Evolutionary conservation across 139 green algal species (phyloP).

Genomic region (Spirogloea muscicola): DNA sequence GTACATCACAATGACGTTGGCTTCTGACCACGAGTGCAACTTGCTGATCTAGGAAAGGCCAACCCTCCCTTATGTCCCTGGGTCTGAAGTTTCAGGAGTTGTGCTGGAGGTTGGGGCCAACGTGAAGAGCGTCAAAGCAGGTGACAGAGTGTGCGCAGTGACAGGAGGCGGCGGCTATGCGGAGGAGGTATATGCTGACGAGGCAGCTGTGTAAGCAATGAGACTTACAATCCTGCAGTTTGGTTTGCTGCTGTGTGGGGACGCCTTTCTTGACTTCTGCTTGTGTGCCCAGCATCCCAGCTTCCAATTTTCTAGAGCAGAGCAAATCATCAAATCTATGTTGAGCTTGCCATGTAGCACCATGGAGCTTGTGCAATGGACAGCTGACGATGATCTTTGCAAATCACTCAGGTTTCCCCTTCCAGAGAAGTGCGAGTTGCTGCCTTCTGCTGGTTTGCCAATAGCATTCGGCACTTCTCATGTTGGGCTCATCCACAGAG

Average conservation of each 20-base stretch:
- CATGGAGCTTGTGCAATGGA: too few relatives aligned
- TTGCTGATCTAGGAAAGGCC: slow-evolving; percentile 58
- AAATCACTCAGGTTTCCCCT: slow-evolving; percentile 16
- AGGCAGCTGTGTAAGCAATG: slow-evolving; percentile 16
- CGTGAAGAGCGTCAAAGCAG: slow-evolving; percentile 60
- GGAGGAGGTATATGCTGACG: slow-evolving; percentile 51
- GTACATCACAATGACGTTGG: too few relatives aligned
- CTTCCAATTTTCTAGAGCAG: neutral
- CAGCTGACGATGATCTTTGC: neutral
- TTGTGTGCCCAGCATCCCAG: neutral
- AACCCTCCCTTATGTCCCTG: slow-evolving; percentile 75
- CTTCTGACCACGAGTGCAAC: too few relatives aligned
- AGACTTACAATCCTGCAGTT: neutral
- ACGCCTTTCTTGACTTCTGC: neutral
- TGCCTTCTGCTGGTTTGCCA: slow-evolving; percentile 62
- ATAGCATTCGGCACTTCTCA: slow-evolving; percentile 81
- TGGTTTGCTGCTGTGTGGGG: neutral
- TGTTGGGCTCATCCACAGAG: slow-evolving; percentile 67
- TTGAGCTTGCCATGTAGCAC: neutral
- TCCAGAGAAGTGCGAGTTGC: slow-evolving; percentile 42
- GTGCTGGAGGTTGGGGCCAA: slow-evolving; percentile 65
- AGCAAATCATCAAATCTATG: neutral
- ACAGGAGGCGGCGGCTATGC: slow-evolving; percentile 65
- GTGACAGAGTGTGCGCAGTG: slow-evolving; percentile 69
- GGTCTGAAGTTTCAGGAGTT: slow-evolving; percentile 63